Evolutionary conservation across 768 basidiomycete genomes (phyloP).

Genomic region (Mycena belliarum): DNA sequence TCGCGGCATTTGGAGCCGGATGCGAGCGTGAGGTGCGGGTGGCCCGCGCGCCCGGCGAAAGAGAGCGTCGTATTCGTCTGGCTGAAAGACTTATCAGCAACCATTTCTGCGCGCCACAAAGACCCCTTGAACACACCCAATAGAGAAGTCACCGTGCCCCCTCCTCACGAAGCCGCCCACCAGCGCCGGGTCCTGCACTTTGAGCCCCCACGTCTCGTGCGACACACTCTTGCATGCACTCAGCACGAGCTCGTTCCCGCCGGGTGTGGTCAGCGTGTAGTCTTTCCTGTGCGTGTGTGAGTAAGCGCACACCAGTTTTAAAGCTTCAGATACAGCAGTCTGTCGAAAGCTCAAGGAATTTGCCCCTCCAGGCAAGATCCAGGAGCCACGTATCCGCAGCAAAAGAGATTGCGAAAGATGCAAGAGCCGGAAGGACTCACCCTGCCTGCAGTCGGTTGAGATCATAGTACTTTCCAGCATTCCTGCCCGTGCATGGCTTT

Average conservation of each 20-base stretch:
- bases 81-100: not conserved
- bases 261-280: constrained; percentile 53
- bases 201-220: constrained; percentile 59
- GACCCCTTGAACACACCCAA: constrained; percentile 77
- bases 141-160: constrained; percentile 67
- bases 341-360: constrained; percentile 15
- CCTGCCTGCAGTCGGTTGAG: constrained; percentile 59
- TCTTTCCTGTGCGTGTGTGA: constrained; percentile 51
- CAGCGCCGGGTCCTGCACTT: constrained; percentile 37
- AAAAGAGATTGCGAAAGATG: not conserved
- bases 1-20: constrained; percentile 66
- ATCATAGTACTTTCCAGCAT: constrained; percentile 64
- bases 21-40: constrained; percentile 44
- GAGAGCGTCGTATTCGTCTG: constrained; percentile 45
- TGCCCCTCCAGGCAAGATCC: not conserved
- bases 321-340: not conserved
- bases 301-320: not conserved
- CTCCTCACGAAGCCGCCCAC: constrained; percentile 65
- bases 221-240: constrained; percentile 64
- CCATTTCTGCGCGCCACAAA: no score
- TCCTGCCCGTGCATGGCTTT: constrained; percentile 60
- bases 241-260: constrained; percentile 49
- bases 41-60: constrained; percentile 54
- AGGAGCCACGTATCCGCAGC: constrained; percentile 11
- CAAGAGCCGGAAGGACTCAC: constrained; percentile 38